A percentile compares a stretch with the other conserved stretches of the same genome.
These are phyloP conservation scores for Mortierella antarctica DNA, from an alignment of 192 early-diverging fungal species.

Conservation along the genomic window DNA sequence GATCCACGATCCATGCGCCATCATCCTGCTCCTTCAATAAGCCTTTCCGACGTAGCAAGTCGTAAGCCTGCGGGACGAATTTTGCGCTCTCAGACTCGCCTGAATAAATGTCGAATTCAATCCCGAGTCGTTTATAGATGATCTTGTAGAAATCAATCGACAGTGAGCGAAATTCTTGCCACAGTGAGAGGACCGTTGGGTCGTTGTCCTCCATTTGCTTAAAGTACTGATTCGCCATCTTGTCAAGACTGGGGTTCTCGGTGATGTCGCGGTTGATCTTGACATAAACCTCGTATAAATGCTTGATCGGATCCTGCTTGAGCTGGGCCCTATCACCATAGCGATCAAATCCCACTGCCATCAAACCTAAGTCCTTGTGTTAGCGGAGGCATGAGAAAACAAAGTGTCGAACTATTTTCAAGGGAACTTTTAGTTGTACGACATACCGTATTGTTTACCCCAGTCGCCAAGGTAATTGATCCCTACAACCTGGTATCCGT, in stretches of 20 bases:
- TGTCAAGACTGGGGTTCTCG: slow-evolving; percentile 70
- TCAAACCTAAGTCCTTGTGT: slow-evolving; percentile 63
- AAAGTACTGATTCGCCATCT: slow-evolving; percentile 87
- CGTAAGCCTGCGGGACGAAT: slow-evolving; percentile 71
- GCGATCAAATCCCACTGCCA: slow-evolving; percentile 88
- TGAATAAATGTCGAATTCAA: slow-evolving; percentile 89
- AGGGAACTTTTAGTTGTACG: background rate
- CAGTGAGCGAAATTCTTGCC: slow-evolving; percentile 87
- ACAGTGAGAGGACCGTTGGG: slow-evolving; percentile 71
- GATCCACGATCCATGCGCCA: slow-evolving; percentile 84
- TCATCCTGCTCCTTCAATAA: slow-evolving; percentile 71
- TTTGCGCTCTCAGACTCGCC: slow-evolving; percentile 88
- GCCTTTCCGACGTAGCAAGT: slow-evolving; percentile 70
- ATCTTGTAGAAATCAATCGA: slow-evolving; percentile 85
- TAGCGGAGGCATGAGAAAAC: background rate
- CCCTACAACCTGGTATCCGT: slow-evolving; percentile 82
- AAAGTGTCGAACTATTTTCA: background rate
- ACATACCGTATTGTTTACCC: slow-evolving; percentile 96
- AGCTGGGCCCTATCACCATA: slow-evolving; percentile 79
- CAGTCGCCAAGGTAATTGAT: slow-evolving; percentile 99
- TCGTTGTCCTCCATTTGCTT: slow-evolving; percentile 90
- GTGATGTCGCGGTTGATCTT: slow-evolving; percentile 78
- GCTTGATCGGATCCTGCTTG: slow-evolving; percentile 81
- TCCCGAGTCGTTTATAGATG: slow-evolving; percentile 84
- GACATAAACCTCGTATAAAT: slow-evolving; percentile 93